Percentiles rank a stretch among this genome's conserved stretches.
Conservation (phyloP, 2,329 filamentous ascomycete species). For the Clarireedia homoeocarpa region DNA sequence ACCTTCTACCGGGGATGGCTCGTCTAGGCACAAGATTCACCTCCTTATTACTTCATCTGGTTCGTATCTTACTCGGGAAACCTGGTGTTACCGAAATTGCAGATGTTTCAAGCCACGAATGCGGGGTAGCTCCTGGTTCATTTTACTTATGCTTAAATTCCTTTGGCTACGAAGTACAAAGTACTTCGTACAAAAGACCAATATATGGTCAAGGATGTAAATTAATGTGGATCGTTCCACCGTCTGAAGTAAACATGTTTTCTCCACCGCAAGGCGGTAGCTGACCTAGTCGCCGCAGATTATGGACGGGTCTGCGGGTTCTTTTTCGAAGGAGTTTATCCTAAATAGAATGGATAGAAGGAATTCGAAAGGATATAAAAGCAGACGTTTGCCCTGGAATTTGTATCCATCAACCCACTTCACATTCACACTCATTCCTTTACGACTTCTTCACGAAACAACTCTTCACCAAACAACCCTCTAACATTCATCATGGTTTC, state of each 20-base stretch:
- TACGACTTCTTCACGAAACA: too few species aligned
- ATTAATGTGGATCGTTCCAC: not conserved
- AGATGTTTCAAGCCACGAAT: not conserved
- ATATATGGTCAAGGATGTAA: not conserved
- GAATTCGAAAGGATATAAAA: not conserved
- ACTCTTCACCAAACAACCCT: not conserved
- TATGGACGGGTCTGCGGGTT: not conserved
- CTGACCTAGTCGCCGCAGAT: not conserved
- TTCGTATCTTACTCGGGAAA: not conserved
- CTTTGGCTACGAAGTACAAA: too few species aligned
- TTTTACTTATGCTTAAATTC: not conserved
- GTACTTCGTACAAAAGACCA: too few species aligned
- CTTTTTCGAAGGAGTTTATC: not conserved
- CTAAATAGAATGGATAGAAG: not conserved
- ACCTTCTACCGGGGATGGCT: too few species aligned
- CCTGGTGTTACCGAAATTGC: not conserved
- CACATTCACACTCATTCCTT: not conserved
- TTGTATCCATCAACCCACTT: not conserved
- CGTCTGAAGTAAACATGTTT: not conserved
- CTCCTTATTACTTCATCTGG: too few species aligned
- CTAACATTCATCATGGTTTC: constrained; percentile 4
- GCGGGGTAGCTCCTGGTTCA: not conserved
- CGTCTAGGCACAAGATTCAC: too few species aligned
- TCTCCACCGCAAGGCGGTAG: not conserved
- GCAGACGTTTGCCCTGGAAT: not conserved